Base-by-base conservation (phyloP, 2,329 filamentous ascomycete species). In the Monosporascus sp. region DNA sequence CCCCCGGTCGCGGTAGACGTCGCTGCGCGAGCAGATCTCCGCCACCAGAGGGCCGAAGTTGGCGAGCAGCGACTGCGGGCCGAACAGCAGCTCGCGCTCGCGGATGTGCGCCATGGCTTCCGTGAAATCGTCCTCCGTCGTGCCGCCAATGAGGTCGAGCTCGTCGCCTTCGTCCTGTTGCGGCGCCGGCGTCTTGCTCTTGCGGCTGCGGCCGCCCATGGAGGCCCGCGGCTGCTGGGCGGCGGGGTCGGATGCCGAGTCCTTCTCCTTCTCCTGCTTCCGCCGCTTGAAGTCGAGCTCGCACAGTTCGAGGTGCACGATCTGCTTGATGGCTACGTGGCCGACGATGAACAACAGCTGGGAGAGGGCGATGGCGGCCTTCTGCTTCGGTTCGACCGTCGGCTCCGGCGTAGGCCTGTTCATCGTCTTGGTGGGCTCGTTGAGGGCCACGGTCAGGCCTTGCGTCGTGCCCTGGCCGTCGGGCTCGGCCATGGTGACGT, bases 241-340 rank as follows among this genome's bases (percentile, higher is more conserved):
- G 8, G 76, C 70, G 3, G 63, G 55, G 60, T 78, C 78, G 52
- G 73, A 60, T 0, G 74, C 71, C 2, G 74, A 65, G 16, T 72
- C 79, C 75, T 91, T 92, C 66, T 94, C 89, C 62, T 91, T 90
- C 55, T 94, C 90, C 41, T 89, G 87, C 77, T 99, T 99, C 60
- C 93, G 84, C 51, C 93, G 88, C 77, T 99, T 99, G 72, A 99
- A 99, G 70, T 99, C 94, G 49, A 94, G 84, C 68, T 99, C 94
- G 68, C 92, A 96, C n/a, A 97, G 79, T 65, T 99, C 94, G 11
- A 99, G 82, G 68, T 99, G 94, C 1, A 99, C 95, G 62, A 99
- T 99, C 68, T 99, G 95, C 74, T 99, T 99, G 68, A 99, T 94
- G 16, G 94, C 94, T 48, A 97, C 89, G 66, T 99, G 94, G 0